Evolutionary conservation across 2,329 filamentous ascomycete genomes (phyloP), one percentile per base, ranked within the genome.

Genomic region (Nemania sp.): DNA sequence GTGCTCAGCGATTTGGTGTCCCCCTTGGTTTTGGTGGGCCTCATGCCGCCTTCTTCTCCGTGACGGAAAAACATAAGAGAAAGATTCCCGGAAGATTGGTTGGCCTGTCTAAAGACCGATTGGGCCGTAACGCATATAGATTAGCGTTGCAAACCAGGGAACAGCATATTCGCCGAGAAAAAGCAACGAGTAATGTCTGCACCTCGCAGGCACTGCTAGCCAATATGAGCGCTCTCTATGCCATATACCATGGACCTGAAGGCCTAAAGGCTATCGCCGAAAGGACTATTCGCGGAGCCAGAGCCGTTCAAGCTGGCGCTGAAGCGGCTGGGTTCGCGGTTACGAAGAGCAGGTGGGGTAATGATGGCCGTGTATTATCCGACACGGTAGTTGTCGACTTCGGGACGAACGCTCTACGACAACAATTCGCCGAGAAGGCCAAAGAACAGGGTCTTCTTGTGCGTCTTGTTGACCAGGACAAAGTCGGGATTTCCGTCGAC

Each of bases 121-220:
- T 92, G 5, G 94, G 94, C 7, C 86, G 90, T 65, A 88, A 84
- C 12, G 94, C 93, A 5, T 87, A 96, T 66, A 85, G 94, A 69
- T 79, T 97, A 72, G 90, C 94, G 17, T 80, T 97, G 54, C 94
- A 98, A 78, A 97, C 94, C 10, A 84, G 94, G 69, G 94, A 98
- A 78, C 94, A 98, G 79, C 94, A 98, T 75, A 97, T 98, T 74
- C 86, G 94, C 66, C 86, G 94, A 71, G 94, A 98, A 75, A 97
- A 97, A 83, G 94, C 94, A 1, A 98, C 94, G 1, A 97, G 92
- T 80, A 98, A 98, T 73, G 93, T 97, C 61, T 98, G 94, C 80
- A 98, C 94, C 1, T 93, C 94, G 1, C 94, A 98, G 77, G 94
- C 94, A 9, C 80, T 98, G 25, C 81, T 97, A 53, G 94, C 94